These are phyloP conservation scores for Xylariaceae sp. DNA, from an alignment of 2,329 filamentous ascomycete genomes.

Conservation along the genomic window DNA sequence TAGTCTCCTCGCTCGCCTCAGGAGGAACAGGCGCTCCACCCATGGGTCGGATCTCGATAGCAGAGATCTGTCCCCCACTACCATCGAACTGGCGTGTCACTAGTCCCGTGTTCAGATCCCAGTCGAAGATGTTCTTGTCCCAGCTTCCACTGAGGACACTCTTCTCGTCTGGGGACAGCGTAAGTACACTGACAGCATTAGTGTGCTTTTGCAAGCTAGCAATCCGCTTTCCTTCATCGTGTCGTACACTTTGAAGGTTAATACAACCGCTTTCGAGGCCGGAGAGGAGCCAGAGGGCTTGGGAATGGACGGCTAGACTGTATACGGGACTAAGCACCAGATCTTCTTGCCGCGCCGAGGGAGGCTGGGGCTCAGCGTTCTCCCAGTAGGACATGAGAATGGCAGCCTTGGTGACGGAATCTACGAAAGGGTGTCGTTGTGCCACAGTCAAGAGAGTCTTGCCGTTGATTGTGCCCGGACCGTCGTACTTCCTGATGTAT, in stretches of 20 bases:
- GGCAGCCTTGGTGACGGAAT: slow-evolving; percentile 94
- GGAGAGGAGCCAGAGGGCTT: slow-evolving; percentile 88
- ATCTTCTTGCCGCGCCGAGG: slow-evolving; percentile 54
- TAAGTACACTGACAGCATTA: slow-evolving; percentile 88
- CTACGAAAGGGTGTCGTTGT: slow-evolving; percentile 94
- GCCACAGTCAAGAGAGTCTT: slow-evolving; percentile 93
- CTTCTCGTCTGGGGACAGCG: slow-evolving; percentile 79
- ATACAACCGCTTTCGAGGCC: slow-evolving; percentile 90
- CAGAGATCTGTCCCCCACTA: slow-evolving; percentile 80
- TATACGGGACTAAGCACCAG: slow-evolving; percentile 85
- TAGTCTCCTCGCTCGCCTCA: slow-evolving; percentile 63
- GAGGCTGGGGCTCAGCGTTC: slow-evolving; percentile 74
- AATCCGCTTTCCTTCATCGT: slow-evolving; percentile 92
- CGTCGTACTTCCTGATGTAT: slow-evolving; percentile 96
- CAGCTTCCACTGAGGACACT: slow-evolving; percentile 90
- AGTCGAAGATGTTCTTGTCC: slow-evolving; percentile 93
- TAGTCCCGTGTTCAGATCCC: slow-evolving; percentile 89
- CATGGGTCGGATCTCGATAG: slow-evolving; percentile 81
- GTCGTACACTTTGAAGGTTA: slow-evolving; percentile 88
- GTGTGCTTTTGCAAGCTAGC: slow-evolving; percentile 79
- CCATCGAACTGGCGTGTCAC: slow-evolving; percentile 76
- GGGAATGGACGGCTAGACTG: slow-evolving; percentile 86
- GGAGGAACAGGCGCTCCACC: slow-evolving; percentile 75
- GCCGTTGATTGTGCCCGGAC: slow-evolving; percentile 90
- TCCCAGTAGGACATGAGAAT: slow-evolving; percentile 98